Evolutionary conservation across 2,329 filamentous ascomycete species (phyloP).

Genomic region (Moelleriella libera): DNA sequence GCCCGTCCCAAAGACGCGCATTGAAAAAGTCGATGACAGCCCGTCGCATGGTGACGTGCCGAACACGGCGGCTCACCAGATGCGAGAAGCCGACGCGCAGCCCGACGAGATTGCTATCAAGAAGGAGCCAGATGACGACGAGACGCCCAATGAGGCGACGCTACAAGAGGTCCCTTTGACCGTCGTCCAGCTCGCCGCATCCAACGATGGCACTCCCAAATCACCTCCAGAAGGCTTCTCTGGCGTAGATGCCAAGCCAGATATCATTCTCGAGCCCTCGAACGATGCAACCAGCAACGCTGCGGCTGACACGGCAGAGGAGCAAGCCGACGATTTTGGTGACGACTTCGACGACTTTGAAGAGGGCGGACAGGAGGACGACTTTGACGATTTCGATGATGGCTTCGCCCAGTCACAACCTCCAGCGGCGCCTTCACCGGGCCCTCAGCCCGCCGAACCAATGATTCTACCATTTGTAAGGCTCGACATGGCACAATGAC

Average conservation of each 20-base stretch:
- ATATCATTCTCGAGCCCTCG: slow-evolving; percentile 24
- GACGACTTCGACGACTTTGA: slow-evolving; percentile 51
- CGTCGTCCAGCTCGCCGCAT: slow-evolving; percentile 25
- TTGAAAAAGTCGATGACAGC: slow-evolving; percentile 41
- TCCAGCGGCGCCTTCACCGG: slow-evolving; percentile 12
- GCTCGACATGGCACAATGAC: background rate
- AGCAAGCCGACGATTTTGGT: slow-evolving; percentile 31
- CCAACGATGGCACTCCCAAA: background rate
- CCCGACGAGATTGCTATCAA: slow-evolving; percentile 46
- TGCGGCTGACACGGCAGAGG: background rate
- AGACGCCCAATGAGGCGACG: slow-evolving; percentile 9
- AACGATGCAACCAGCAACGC: background rate
- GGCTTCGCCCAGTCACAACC: slow-evolving; percentile 45
- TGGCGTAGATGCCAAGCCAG: slow-evolving; percentile 37
- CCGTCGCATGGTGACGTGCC: slow-evolving; percentile 45
- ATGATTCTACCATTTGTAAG: slow-evolving; percentile 31
- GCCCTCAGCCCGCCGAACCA: slow-evolving; percentile 19
- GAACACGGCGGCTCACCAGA: slow-evolving; percentile 41
- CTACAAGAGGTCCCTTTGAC: slow-evolving; percentile 21
- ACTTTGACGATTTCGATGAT: slow-evolving; percentile 60
- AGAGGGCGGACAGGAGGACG: slow-evolving; percentile 38
- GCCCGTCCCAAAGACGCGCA: slow-evolving; percentile 42
- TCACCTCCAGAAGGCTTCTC: background rate
- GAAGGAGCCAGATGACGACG: slow-evolving; percentile 10
- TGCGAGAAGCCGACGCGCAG: slow-evolving; percentile 40